Percentiles rank a stretch among this genome's conserved stretches.
Conservation (phyloP, 2,329 filamentous ascomycete species). For the Myotisia sp. region DNA sequence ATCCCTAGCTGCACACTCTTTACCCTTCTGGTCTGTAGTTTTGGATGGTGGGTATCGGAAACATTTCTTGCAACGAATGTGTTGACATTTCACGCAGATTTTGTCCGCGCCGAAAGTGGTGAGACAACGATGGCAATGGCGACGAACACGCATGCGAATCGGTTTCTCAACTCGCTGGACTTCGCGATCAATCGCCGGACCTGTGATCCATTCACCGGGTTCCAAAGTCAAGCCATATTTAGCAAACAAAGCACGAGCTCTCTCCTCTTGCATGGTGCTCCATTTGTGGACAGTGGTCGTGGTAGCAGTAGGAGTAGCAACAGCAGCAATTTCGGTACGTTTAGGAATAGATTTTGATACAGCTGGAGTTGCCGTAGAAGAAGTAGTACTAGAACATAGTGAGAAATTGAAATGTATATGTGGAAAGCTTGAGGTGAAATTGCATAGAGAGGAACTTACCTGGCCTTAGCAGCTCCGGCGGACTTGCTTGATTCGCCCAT, state of each 20-base stretch:
- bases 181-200: conserved; percentile 15
- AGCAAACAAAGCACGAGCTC: conserved; percentile 31
- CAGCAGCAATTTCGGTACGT: background rate
- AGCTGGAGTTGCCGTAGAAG: no score
- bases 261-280: conserved; percentile 29
- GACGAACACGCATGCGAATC: conserved; percentile 35
- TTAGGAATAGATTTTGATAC: no score
- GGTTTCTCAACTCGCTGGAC: conserved; percentile 32
- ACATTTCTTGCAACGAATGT: conserved; percentile 69
- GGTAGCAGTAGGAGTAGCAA: conserved; percentile 6
- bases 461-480: conserved; percentile 12
- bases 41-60: conserved; percentile 57
- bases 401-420: no score
- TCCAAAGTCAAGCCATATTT: conserved; percentile 34
- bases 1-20: conserved; percentile 12
- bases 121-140: conserved; percentile 66
- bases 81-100: conserved; percentile 62
- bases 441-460: no score
- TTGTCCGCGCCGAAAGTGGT: conserved; percentile 58
- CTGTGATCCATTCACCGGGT: conserved; percentile 28
- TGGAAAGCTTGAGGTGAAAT: no score
- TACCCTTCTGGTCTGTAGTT: conserved; percentile 37
- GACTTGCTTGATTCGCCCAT: conserved; percentile 12
- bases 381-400: no score
- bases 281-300: conserved; percentile 17